Percentiles rank a stretch among this genome's conserved stretches.
phyloP scores from a whole-genome alignment of 1,284 basidiomycete genomes.

The Cryptococcus sp. region DNA sequence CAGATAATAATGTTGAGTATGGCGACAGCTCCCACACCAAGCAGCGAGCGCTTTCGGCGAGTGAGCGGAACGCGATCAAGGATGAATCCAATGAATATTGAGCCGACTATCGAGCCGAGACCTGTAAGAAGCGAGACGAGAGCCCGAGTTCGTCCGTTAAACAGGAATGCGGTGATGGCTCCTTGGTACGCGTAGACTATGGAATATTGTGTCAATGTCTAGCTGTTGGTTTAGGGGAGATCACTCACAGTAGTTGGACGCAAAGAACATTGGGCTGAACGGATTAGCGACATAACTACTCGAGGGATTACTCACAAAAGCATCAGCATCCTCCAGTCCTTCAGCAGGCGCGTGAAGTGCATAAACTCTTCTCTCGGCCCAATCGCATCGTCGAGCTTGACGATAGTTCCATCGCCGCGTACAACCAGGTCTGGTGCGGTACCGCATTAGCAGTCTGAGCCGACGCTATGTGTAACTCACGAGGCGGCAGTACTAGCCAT shows the following conservation, averaged over 20 bases:
- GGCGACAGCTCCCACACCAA: slow-evolving; percentile 31
- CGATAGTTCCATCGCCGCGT: slow-evolving; percentile 41
- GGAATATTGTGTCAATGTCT: not conserved
- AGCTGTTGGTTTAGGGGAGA: not conserved
- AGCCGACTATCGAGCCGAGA: slow-evolving; percentile 43
- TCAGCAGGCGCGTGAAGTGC: slow-evolving; percentile 33
- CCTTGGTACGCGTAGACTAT: slow-evolving; percentile 42
- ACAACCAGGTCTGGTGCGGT: slow-evolving; percentile 27
- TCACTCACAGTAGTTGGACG: slow-evolving; percentile 37
- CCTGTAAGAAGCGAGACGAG: slow-evolving; percentile 38
- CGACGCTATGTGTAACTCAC: slow-evolving; percentile 14
- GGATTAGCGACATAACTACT: not conserved
- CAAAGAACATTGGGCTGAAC: slow-evolving; percentile 40
- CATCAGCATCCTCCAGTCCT: slow-evolving; percentile 41
- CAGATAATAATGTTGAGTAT: slow-evolving; percentile 37
- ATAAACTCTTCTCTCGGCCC: slow-evolving; percentile 30
- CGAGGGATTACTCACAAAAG: slow-evolving; percentile 23
- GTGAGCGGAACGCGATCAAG: slow-evolving; percentile 41
- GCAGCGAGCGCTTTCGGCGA: slow-evolving; percentile 37
- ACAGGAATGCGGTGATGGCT: slow-evolving; percentile 38
- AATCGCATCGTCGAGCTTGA: slow-evolving; percentile 30
- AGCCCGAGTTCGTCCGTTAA: slow-evolving; percentile 43
- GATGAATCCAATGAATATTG: slow-evolving; percentile 42
- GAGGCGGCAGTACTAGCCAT: slow-evolving; percentile 43
- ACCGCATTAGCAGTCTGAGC: not conserved